phyloP scores from a whole-genome alignment of 352 stramenopile species.

The Globisporangium takayamanum region DNA sequence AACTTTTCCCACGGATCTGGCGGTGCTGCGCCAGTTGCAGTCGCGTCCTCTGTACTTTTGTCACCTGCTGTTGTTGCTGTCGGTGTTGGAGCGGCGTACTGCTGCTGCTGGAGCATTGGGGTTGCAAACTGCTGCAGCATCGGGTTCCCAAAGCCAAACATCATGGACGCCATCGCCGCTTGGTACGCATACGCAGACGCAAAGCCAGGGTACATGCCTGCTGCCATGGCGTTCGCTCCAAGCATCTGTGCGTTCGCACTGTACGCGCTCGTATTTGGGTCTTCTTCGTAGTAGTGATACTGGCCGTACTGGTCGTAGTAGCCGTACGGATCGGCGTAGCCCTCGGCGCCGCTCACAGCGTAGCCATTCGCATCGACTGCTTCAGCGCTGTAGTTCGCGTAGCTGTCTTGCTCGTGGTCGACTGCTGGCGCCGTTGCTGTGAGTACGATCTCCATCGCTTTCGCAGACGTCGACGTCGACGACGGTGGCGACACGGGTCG shows the following conservation, averaged over 20 bases:
- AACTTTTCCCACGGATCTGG: slow-evolving; percentile 80
- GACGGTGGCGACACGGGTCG: slow-evolving; percentile 34
- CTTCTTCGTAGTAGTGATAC: slow-evolving; percentile 79
- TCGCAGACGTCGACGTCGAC: slow-evolving; percentile 23
- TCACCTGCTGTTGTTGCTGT: neutral
- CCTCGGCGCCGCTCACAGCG: slow-evolving; percentile 10
- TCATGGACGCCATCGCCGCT: slow-evolving; percentile 52
- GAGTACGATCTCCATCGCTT: slow-evolving; percentile 30
- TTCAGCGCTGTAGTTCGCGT: slow-evolving; percentile 23
- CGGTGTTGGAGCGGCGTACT: slow-evolving; percentile 9
- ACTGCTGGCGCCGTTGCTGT: slow-evolving; percentile 21
- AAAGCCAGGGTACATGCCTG: slow-evolving; percentile 46
- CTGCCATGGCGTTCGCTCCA: slow-evolving; percentile 19
- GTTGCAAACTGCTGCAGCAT: slow-evolving; percentile 24
- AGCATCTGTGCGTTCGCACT: slow-evolving; percentile 8
- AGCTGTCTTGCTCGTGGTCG: slow-evolving; percentile 38
- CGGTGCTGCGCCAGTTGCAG: slow-evolving; percentile 18
- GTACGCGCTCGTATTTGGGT: neutral
- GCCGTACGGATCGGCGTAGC: slow-evolving; percentile 68
- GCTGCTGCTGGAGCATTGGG: slow-evolving; percentile 12
- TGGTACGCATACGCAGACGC: slow-evolving; percentile 57
- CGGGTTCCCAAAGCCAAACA: slow-evolving; percentile 38
- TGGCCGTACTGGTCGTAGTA: slow-evolving; percentile 79
- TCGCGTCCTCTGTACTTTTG: slow-evolving; percentile 1
- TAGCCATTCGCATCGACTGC: slow-evolving; percentile 1